Base-by-base conservation (phyloP, 176 grass and related monocot genomes). In the Raddia distichophylla region DNA sequence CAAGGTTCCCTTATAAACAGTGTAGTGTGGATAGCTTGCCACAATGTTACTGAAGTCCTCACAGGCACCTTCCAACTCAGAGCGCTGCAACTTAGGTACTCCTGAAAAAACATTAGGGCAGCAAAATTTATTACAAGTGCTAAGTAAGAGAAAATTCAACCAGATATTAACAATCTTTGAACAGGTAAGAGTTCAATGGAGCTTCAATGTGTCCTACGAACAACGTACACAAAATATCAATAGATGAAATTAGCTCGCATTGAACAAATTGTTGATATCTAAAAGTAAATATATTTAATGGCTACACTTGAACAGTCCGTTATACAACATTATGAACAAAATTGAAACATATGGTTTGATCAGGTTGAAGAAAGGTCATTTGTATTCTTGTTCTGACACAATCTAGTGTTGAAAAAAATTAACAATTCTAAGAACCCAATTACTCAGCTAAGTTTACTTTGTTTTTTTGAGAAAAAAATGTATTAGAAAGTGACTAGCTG, bases 21-120 rank as follows among this genome's bases (percentile, higher is more conserved):
- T 96, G 85, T 90, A 91, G 10, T 99, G 80, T 63, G 93, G 89
- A 86, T 87, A 96, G 60, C 76, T 93, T 74, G 67, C 19, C 5
- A 96, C 84, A 57, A 99, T 96, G 50, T 99, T 99, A 78, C 97
- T 99, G 74, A 99, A 99, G 77, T 93, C 97, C 87, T 99, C 97
- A 83, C 97, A 99, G 52, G 97, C 97, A 90, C 84, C 80, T 89
- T 86, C 89, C 35, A 99, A 80, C 60, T 99, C 97, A 40, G 85
- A 58, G 62, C 93, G 91, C 37, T 93, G 90, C 86, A 99, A 71
- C 83, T 99, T 96, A 22, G 97, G 97, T 88, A 99, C 93, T 85
- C 93, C 97, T 99, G 85, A 33, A 54, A 80, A 80, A 18, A 66
- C 17, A 79, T 47, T 73, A 90, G 60, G 81, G 45, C 18, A 60